Evolutionary conservation across 148 eudicot genomes (phyloP), one percentile per base, ranked within the genome.

Genomic region (Rhododendron williamsianum): DNA sequence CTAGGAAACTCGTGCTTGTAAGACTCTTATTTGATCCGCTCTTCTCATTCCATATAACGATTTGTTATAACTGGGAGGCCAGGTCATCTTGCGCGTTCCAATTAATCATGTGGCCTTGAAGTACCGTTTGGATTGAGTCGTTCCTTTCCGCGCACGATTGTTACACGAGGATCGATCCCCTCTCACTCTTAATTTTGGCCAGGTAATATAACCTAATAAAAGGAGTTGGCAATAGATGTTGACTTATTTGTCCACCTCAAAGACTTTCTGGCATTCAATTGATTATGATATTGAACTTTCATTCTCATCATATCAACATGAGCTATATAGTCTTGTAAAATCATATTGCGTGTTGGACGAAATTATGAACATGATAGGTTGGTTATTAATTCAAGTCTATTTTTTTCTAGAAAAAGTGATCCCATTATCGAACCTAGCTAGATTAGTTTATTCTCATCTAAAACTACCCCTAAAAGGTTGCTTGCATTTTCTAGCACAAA

Each of bases 201-300:
- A 48, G 0, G 48, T 74, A 35, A 38, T 71, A 60, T n/a, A 74
- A 7, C n/a, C 12, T 74, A 74, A 74, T 36, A 19, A 46, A 46
- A 48, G 52, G 81, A 79, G 81, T 45, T 46, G 58, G 81, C 81
- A 79, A 12, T 3, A 78, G 54, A 46, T 79, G 81, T 79, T 48
- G 81, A 79, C 81, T 79, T 79, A 25, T 79, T n/a, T 79, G 81
- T 46, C 81, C 52, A 25, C 23, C 58, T 11, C 81, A 79, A 45
- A 33, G 81, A 79, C 81, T 79, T 79, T 79, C 58, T 71, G 30
- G 36, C 27, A 9, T 25, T 4, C 23, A 25, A 78, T 48, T 48
- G 81, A 79, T 79, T 48, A 48, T 1, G 52, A 48, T 48, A 79
- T 46, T n/a, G 58, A 79, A 21, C 27, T 45, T 79, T 79, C 18